Evolutionary conservation across 2,329 filamentous ascomycete species (phyloP).

Genomic region (Aspergillus glaucus): DNA sequence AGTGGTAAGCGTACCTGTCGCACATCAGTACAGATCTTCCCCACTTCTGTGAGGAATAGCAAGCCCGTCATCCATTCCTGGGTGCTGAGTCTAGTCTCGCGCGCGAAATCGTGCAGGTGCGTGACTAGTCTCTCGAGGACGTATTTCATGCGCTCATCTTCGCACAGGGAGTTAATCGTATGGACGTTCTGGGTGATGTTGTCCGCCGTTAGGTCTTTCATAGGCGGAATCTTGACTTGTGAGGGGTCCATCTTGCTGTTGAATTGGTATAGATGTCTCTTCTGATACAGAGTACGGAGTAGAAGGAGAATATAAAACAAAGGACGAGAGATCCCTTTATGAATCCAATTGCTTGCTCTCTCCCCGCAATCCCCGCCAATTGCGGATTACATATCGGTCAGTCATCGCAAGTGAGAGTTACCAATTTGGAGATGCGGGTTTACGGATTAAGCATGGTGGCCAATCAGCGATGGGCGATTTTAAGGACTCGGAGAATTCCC

Average conservation of each 20-base stretch:
- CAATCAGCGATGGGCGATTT: not conserved
- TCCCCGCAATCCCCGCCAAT: not conserved
- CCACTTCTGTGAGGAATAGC: conserved; percentile 64
- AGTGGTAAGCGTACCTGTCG: conserved; percentile 52
- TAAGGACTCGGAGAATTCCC: not conserved
- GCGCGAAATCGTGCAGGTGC: conserved; percentile 75
- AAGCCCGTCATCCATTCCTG: conserved; percentile 73
- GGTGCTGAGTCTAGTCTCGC: conserved; percentile 69
- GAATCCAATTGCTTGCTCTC: no score
- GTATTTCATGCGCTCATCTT: conserved; percentile 61
- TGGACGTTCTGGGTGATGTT: conserved; percentile 75
- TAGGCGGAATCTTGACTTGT: conserved; percentile 35
- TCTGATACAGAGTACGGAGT: not conserved
- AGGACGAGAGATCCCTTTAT: not conserved
- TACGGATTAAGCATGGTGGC: not conserved
- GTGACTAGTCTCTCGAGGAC: conserved; percentile 66
- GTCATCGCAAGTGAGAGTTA: not conserved
- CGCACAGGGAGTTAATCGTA: conserved; percentile 65
- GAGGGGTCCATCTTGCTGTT: conserved; percentile 35
- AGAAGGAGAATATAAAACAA: not conserved
- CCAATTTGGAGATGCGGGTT: not conserved
- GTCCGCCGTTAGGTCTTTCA: conserved; percentile 68
- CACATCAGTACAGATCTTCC: conserved; percentile 67
- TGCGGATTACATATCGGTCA: not conserved
- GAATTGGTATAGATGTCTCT: not conserved